Evolutionary conservation across 306 rosid species (phyloP).

Genomic region (Cucurbita moschata): DNA sequence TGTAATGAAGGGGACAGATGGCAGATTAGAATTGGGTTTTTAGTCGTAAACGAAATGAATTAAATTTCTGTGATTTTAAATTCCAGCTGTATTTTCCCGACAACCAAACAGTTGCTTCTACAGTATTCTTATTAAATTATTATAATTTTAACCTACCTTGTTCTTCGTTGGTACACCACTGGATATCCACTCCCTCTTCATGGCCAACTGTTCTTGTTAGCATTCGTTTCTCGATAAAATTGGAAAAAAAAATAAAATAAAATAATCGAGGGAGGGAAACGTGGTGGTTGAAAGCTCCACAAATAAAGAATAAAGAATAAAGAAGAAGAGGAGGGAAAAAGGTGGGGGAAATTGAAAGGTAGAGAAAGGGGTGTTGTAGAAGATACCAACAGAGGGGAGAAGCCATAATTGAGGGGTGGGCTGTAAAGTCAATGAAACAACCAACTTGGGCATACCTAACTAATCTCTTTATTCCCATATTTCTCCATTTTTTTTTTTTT

Average conservation of each 20-base stretch:
- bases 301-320: background rate
- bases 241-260: no score
- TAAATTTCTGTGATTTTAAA: background rate
- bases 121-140: background rate
- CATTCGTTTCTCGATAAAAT: no score
- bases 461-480: background rate
- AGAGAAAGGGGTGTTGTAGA: background rate
- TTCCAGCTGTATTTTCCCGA: conserved; percentile 4
- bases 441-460: conserved; percentile 5
- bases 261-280: background rate
- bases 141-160: background rate
- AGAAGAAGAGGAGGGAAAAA: background rate
- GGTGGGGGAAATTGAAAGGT: background rate
- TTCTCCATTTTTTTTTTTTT: background rate
- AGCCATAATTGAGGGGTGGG: conserved; percentile 2
- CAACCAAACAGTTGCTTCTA: background rate
- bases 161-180: no score
- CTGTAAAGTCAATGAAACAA: conserved; percentile 5
- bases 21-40: background rate
- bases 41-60: no score
- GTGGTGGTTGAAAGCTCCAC: background rate
- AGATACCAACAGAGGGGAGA: background rate
- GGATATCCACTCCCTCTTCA: no score
- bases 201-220: no score
- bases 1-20: background rate